Base-by-base conservation (phyloP, 2,329 filamentous ascomycete genomes). In the Fonsecaea erecta region DNA sequence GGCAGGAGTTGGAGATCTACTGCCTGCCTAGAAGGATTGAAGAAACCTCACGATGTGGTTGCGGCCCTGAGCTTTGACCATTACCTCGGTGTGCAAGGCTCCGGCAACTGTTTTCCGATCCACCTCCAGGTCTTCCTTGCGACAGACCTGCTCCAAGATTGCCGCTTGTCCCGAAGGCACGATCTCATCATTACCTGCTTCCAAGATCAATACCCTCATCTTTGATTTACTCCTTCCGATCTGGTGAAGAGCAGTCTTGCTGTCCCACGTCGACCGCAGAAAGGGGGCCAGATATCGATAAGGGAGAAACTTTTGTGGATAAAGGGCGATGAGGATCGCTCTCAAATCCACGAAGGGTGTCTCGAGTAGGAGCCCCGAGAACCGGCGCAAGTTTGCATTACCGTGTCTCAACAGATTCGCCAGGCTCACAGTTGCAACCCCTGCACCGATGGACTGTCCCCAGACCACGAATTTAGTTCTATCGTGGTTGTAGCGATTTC, bases 251-350 rank as follows among this genome's bases (percentile, higher is more conserved):
- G 81, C 78, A 0, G 63, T 69, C 26, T 76, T 74, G 53, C 77
- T 82, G 68, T 85, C 81, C 83, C 84, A 86, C 52, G 77, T 78
- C 62, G 81, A 93, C 70, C 89, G 83, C 11, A 93, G 80, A 73
- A 93, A 93, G 0, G 88, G 89, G 81, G 87, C 86, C 0, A 94
- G 81, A 73, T 93, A 87, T 53, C 85, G 84, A 74, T 94, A 94
- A 0, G 91, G 91, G 6, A 93, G 79, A 90, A 90, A 93, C 71
- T 85, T 90, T 71, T 93, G 89, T 0, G 90, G 90, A 73, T 93
- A 94, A 2, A 94, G 76, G 1, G 85, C 86, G 48, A 85, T 78
- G 5, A 94, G 80, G 89, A 94, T 92, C 18, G 84, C 85, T 64
- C 84, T 82, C 62, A 91, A 84, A 51, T 86, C 90, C 0, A 88